phyloP scores from a whole-genome alignment of 2,329 filamentous ascomycete genomes.

The Pyricularia grisea region DNA sequence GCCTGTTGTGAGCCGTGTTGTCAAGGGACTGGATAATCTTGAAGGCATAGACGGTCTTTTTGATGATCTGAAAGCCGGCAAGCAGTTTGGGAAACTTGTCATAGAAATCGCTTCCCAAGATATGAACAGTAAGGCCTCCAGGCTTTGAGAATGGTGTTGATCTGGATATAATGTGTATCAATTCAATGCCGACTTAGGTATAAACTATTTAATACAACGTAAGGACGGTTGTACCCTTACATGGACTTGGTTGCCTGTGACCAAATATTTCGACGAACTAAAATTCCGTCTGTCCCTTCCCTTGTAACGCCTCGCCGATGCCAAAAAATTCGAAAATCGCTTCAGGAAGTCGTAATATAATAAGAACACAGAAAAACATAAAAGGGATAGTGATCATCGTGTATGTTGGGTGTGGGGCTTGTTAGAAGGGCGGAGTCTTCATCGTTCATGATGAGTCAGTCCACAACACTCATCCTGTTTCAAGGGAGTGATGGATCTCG shows the following conservation, averaged over 20 bases:
- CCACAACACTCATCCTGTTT: not conserved
- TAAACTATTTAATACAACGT: not conserved
- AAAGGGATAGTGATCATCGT: not conserved
- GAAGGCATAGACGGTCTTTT: constrained; percentile 76
- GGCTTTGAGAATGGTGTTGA: not conserved
- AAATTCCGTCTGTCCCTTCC: not conserved
- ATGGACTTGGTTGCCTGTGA: not conserved
- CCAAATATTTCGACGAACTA: not conserved
- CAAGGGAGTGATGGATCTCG: not conserved
- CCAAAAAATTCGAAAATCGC: not conserved
- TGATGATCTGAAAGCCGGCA: constrained; percentile 76
- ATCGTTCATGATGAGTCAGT: not conserved
- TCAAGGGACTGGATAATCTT: constrained; percentile 62
- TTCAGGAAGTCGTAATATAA: not conserved
- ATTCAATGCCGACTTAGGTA: not conserved
- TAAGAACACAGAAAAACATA: not conserved
- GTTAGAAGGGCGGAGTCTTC: not conserved
- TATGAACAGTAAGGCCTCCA: constrained; percentile 1
- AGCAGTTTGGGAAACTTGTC: constrained; percentile 89
- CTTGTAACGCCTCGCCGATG: not conserved
- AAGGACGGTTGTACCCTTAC: not conserved
- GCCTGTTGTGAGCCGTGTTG: constrained; percentile 67
- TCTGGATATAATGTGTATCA: not conserved
- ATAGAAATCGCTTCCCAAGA: constrained; percentile 48
- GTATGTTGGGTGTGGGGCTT: not conserved